Evolutionary conservation across 1,284 basidiomycete genomes (phyloP), one percentile per base, ranked within the genome.

Genomic region (Heterobasidion annosum): DNA sequence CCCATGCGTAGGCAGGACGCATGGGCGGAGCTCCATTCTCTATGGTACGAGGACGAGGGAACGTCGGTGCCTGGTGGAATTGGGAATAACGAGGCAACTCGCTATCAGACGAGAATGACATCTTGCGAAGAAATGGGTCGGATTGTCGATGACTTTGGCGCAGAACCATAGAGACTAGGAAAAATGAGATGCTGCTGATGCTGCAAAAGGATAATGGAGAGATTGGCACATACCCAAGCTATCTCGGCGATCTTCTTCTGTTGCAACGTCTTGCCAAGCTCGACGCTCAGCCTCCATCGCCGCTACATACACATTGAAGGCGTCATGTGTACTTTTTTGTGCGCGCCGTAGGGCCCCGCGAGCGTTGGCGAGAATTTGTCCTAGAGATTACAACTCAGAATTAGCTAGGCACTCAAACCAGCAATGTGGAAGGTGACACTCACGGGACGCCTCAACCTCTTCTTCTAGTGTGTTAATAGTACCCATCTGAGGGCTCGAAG

Each of bases 241-340:
- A 61, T 88, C 85, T 56, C 83, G 77, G 52, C 82, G 79, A 65
- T 83, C 83, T 63, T 88, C 86, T 48, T 80, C 80, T 56, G 77
- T 70, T 12, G 68, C 68, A 8, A 87, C 79, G 56, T 83, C 80
- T 57, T 81, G 78, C 59, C 80, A 73, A 34, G 85, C 83, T 63
- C 80, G 79, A 46, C 73, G 72, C 64, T 89, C 85, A 7, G 78
- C 70, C 59, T 88, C 85, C 13, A 88, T 68, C 65, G 81, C 85
- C 9, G 79, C 73, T 13, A 78, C 86, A 63, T 89, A 89, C 55
- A 78, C 70, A 61, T 79, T 73, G 63, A 86, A 86, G 2, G 85
- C 77, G 48, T 88, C 86, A 61, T 87, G 82, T 0, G 83, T 82
- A 42, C 85, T 82, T 59, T 83, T 80, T 62, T 84, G 83, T 19